phyloP scores from a whole-genome alignment of 306 rosid species.

The Parietaria judaica region DNA sequence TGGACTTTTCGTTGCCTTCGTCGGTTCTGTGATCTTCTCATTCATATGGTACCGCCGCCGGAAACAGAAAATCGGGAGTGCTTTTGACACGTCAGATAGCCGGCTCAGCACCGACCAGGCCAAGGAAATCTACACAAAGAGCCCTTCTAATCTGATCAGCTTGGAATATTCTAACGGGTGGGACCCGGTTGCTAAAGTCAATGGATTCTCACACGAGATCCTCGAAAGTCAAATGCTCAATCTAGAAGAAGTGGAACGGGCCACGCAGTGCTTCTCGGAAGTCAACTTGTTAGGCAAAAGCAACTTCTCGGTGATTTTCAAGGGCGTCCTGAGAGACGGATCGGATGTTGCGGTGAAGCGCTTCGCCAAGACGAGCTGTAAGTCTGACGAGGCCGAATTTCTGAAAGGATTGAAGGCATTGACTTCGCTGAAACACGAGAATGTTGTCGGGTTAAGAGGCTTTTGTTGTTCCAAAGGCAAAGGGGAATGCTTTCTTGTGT shows the following conservation, averaged over 20 bases:
- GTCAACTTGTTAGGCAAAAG: conserved; percentile 51
- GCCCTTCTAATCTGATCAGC: conserved; percentile 40
- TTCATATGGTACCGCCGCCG: conserved; percentile 27
- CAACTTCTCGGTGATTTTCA: conserved; percentile 45
- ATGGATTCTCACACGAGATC: conserved; percentile 39
- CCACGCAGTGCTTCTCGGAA: conserved; percentile 47
- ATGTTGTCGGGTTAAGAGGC: conserved; percentile 73
- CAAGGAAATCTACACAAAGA: conserved; percentile 29
- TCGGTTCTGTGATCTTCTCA: conserved; percentile 24
- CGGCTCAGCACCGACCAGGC: conserved; percentile 34
- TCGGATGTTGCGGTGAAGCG: conserved; percentile 61
- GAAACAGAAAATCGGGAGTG: conserved; percentile 37
- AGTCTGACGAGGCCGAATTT: conserved; percentile 69
- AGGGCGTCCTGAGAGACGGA: conserved; percentile 65
- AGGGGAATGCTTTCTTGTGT: conserved; percentile 74
- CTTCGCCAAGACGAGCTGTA: conserved; percentile 75
- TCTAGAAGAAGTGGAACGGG: conserved; percentile 44
- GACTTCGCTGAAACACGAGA: conserved; percentile 61
- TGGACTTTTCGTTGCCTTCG: conserved; percentile 32
- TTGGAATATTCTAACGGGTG: conserved; percentile 50
- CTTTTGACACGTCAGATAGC: conserved; percentile 25
- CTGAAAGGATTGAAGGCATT: conserved; percentile 70
- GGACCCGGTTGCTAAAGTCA: conserved; percentile 45
- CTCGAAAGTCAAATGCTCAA: conserved; percentile 41
- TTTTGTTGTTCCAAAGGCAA: conserved; percentile 78